Evolutionary conservation across 805 yeast species (phyloP).

Genomic region (Candida ponderosae): DNA sequence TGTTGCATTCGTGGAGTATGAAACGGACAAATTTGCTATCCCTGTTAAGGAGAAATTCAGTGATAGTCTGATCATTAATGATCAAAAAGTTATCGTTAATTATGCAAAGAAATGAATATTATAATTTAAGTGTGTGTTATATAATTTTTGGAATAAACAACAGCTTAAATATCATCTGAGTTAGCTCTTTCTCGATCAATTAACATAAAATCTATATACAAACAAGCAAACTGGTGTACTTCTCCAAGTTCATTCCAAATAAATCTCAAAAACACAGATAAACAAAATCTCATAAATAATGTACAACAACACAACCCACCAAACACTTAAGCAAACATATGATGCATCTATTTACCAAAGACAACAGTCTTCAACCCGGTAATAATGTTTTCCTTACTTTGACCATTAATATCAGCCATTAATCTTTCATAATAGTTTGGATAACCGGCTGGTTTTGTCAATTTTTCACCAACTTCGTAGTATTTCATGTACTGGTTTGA

Average conservation of each 20-base stretch:
- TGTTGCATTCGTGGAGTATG: slow-evolving; percentile 79
- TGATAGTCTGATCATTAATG: slow-evolving; percentile 13
- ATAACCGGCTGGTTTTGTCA: slow-evolving; percentile 77
- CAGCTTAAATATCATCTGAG: too few species aligned
- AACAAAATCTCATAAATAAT: too few species aligned
- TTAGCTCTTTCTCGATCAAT: too few species aligned
- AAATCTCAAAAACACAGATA: too few species aligned
- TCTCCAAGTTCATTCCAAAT: too few species aligned
- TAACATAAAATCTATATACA: too few species aligned
- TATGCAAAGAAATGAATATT: slow-evolving; percentile 22
- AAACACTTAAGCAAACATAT: not conserved
- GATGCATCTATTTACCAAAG: slow-evolving; percentile 51
- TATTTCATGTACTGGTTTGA: slow-evolving; percentile 56
- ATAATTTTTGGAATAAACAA: too few species aligned
- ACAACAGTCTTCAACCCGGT: slow-evolving; percentile 68
- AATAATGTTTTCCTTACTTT: slow-evolving; percentile 55
- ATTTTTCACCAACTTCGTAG: slow-evolving; percentile 57
- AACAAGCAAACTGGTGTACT: too few species aligned
- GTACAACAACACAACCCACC: not conserved
- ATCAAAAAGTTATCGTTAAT: slow-evolving; percentile 13
- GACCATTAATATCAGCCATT: slow-evolving; percentile 62
- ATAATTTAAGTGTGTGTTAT: too few species aligned
- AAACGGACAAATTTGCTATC: slow-evolving; percentile 43
- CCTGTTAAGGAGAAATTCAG: slow-evolving; percentile 23
- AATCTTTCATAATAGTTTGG: slow-evolving; percentile 71